Evolutionary conservation across 2,329 filamentous ascomycete genomes (phyloP).

Genomic region (Colletotrichum tamarilloi): DNA sequence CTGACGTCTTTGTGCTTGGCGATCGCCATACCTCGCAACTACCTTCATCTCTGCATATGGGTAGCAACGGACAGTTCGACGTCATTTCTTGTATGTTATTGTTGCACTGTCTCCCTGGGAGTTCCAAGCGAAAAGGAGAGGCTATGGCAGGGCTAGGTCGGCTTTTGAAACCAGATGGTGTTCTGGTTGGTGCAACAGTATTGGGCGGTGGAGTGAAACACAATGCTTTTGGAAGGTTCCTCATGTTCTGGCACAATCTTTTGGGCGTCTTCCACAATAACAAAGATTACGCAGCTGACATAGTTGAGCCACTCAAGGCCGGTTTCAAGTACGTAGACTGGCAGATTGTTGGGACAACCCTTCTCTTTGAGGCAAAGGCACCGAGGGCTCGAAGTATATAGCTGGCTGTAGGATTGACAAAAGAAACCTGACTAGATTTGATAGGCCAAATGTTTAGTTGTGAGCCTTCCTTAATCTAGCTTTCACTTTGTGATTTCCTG

Average conservation of each 20-base stretch:
- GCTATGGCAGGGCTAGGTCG: not conserved
- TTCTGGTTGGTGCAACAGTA: slow-evolving; percentile 2
- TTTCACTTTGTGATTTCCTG: too few species aligned
- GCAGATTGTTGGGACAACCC: not conserved
- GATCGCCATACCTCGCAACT: too few species aligned
- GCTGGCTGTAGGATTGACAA: too few species aligned
- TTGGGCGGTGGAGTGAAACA: slow-evolving; percentile 2
- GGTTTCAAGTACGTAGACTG: not conserved
- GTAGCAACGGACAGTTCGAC: not conserved
- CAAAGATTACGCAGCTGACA: not conserved
- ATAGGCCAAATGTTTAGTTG: not conserved
- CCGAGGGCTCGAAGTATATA: not conserved
- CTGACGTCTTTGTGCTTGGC: slow-evolving; percentile 2
- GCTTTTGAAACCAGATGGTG: not conserved
- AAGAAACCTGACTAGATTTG: not conserved
- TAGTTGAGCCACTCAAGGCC: not conserved
- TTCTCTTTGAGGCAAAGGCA: slow-evolving; percentile 20
- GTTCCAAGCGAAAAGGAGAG: not conserved
- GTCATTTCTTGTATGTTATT: slow-evolving; percentile 9
- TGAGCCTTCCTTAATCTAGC: too few species aligned
- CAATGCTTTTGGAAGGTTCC: not conserved
- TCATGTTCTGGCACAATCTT: slow-evolving; percentile 8
- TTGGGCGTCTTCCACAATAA: not conserved
- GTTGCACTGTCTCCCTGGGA: not conserved
- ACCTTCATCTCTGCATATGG: too few species aligned